Evolutionary conservation across 2,329 filamentous ascomycete genomes (phyloP), one percentile per base, ranked within the genome.

Genomic region (Fusarium xyrophilum): DNA sequence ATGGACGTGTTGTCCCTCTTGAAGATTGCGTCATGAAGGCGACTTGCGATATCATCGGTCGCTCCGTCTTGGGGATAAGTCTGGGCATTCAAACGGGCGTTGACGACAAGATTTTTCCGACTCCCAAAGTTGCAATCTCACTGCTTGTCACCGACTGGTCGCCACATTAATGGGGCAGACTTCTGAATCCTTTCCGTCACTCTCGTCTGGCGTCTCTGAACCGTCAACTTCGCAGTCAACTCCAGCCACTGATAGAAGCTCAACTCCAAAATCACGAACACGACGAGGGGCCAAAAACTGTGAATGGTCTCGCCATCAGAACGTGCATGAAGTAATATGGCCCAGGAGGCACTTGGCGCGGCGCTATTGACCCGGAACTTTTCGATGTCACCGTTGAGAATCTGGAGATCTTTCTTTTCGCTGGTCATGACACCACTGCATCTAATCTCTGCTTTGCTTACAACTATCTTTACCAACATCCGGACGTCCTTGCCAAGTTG

Each of bases 21-120:
- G 54, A 62, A n/a, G 25, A 42, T 9, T 42, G 25, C 4, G 32
- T 51, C 2, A 62, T 62, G 59, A 52, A 27, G 39, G 44, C 35
- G 3, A 62, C 54, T 17, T 62, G 59, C n/a, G 59, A 62, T 13
- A 30, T 62, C 15, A 62, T 62, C 19, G 55, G 33, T 5, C 46
- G 55, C 1, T 50, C 59, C 4, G 46, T 52, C 7, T 21, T 62
- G 39, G 56, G 38, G 2, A 23, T 23, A n/a, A 56, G 50, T 6
- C 25, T 58, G 3, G 56, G 56, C 7, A 43, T 43, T 15, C 50
- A 58, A 25, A n/a, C 27, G 15, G 39, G 55, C 9, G 21, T 19
- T 6, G 43, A 58, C 6, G 32, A 39, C 8, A 50, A 43, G n/a
- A 50, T 50, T 13, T 60, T 50, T 3, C 43, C 36, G 10, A 30